Conservation (phyloP, 148 eudicot genomes). For the Cornus suecica region DNA sequence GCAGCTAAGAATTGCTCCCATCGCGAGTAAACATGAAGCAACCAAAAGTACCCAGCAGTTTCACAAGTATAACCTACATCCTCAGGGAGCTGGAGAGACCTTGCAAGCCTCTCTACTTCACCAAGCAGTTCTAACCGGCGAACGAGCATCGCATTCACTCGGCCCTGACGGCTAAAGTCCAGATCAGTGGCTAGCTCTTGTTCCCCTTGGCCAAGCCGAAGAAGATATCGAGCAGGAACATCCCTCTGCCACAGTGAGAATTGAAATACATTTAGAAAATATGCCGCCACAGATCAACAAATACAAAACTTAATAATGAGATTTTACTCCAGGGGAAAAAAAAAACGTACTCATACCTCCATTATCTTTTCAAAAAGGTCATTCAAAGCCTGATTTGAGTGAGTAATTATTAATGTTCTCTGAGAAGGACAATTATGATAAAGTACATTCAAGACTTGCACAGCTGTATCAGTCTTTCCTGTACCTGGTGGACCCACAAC, state of each 20-base stretch:
- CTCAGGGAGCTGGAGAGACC: conserved; percentile 92
- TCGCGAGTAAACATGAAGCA: conserved; percentile 94
- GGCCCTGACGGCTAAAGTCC: conserved; percentile 97
- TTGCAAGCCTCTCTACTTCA: conserved; percentile 98
- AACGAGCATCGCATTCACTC: conserved; percentile 98
- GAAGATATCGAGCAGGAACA: conserved; percentile 98
- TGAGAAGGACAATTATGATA: conserved; percentile 98
- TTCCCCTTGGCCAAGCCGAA: conserved; percentile 98
- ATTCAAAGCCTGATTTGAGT: conserved; percentile 96
- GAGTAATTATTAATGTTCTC: conserved; percentile 94
- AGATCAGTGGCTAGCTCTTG: conserved; percentile 98
- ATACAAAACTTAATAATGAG: not conserved
- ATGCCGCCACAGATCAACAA: conserved; percentile 5
- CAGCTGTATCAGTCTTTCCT: conserved; percentile 98
- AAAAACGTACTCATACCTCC: conserved; percentile 51
- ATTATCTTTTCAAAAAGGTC: conserved; percentile 97
- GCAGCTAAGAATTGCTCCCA: conserved; percentile 97
- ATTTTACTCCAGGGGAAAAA: too few relatives aligned
- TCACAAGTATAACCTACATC: conserved; percentile 99
- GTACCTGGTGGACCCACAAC: conserved; percentile 99
- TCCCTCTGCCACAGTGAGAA: conserved; percentile 57
- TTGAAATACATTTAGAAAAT: not conserved
- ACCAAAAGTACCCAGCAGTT: conserved; percentile 96
- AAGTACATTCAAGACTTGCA: conserved; percentile 87
- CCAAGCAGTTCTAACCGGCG: conserved; percentile 83